Conservation (phyloP, 352 stramenopile species). For the Phytophthora agathidicida region DNA sequence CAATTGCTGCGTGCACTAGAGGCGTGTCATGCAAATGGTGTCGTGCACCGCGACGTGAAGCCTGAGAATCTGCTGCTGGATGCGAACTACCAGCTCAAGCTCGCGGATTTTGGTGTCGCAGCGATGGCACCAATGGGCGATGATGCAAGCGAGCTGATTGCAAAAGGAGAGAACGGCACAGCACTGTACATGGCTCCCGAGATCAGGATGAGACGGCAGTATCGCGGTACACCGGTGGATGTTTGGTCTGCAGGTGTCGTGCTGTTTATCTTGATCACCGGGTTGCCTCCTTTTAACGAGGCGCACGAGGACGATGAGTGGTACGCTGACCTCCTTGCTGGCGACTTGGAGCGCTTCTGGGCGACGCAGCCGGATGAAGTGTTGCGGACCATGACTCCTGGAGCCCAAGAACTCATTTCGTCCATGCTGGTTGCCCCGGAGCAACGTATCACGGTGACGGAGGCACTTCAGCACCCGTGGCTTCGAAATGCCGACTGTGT, state of each 20-base stretch:
- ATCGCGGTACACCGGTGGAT: constrained; percentile 83
- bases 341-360: constrained; percentile 68
- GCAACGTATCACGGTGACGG: constrained; percentile 57
- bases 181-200: constrained; percentile 90
- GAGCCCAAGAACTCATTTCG: constrained; percentile 78
- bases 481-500: constrained; percentile 51
- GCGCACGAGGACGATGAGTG: constrained; percentile 74
- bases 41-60: constrained; percentile 91
- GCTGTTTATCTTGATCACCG: constrained; percentile 92
- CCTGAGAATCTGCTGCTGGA: constrained; percentile 93
- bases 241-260: constrained; percentile 91
- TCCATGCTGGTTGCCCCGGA: constrained; percentile 68
- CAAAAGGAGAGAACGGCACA: constrained; percentile 77
- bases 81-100: constrained; percentile 80
- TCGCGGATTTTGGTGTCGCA: constrained; percentile 94
- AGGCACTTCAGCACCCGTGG: constrained; percentile 71
- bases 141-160: constrained; percentile 28
- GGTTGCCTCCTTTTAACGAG: constrained; percentile 87
- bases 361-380: constrained; percentile 49
- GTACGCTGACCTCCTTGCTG: constrained; percentile 66
- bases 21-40: constrained; percentile 70
- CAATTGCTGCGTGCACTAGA: constrained; percentile 77
- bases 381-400: constrained; percentile 34
- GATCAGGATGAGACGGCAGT: constrained; percentile 57
- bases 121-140: constrained; percentile 49